phyloP scores from a whole-genome alignment of 2,329 filamentous ascomycete genomes.

The Verticillium zaregamsianum region DNA sequence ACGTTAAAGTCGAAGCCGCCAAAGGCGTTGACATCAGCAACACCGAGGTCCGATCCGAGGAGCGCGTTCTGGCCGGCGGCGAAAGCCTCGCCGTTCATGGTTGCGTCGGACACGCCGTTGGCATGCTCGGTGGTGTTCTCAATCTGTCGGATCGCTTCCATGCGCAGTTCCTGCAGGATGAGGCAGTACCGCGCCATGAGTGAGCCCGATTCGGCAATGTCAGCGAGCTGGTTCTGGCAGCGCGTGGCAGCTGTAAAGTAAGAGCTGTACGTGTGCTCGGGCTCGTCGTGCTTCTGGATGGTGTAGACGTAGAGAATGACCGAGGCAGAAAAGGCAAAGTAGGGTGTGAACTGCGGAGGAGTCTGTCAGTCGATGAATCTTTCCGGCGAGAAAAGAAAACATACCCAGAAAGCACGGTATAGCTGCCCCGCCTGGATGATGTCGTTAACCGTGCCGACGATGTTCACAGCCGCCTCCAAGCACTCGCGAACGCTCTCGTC shows the following conservation, averaged over 20 bases:
- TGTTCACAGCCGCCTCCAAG: conserved; percentile 32
- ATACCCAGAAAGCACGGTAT: conserved; percentile 34
- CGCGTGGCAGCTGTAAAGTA: conserved; percentile 30
- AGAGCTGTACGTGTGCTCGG: conserved; percentile 17
- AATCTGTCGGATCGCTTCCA: conserved; percentile 11
- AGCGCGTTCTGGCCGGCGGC: neutral
- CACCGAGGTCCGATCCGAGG: neutral
- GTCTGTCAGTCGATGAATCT: neutral
- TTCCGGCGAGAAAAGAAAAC: neutral
- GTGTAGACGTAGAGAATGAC: conserved; percentile 38
- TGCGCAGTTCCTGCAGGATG: conserved; percentile 30
- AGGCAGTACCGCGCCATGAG: conserved; percentile 33
- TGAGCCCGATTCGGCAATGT: conserved; percentile 29
- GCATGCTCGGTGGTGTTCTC: conserved; percentile 11
- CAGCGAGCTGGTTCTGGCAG: conserved; percentile 33
- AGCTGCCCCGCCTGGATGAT: conserved; percentile 27
- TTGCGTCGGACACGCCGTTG: neutral
- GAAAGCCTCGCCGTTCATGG: neutral
- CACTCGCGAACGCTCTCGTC: conserved; percentile 20
- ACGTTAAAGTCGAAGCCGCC: conserved; percentile 3
- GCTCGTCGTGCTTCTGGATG: conserved; percentile 28
- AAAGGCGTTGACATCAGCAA: neutral
- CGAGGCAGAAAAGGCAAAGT: conserved; percentile 38
- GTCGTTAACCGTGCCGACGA: conserved; percentile 30
- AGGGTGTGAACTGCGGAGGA: conserved; percentile 27